Conservation (phyloP, 2,329 filamentous ascomycete species). For the Aspergillus fijiensis region DNA sequence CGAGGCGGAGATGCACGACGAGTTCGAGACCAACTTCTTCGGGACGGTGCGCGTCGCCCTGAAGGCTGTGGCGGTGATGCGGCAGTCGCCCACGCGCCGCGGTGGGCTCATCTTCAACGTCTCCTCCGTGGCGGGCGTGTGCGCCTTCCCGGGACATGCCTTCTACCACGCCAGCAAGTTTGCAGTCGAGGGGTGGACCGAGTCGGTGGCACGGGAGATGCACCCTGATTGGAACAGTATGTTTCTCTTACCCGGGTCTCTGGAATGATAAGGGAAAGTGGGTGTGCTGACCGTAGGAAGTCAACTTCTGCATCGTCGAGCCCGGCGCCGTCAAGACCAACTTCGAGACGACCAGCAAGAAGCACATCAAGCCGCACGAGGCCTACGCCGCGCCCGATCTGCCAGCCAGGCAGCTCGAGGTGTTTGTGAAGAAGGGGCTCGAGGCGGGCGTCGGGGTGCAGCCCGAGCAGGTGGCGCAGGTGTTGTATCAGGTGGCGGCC, state of each 20-base stretch:
- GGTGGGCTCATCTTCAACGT: slow-evolving; percentile 24
- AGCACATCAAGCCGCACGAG: background rate
- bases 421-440: background rate
- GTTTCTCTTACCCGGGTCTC: background rate
- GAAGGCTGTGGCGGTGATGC: background rate
- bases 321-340: slow-evolving; percentile 40
- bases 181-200: slow-evolving; percentile 23
- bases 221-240: slow-evolving; percentile 22
- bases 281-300: background rate
- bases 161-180: slow-evolving; percentile 24
- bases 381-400: background rate
- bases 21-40: slow-evolving; percentile 21
- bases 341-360: slow-evolving; percentile 30
- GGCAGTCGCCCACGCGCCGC: background rate
- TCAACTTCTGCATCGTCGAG: slow-evolving; percentile 46
- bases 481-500: background rate
- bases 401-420: background rate
- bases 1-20: slow-evolving; percentile 15
- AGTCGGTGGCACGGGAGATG: slow-evolving; percentile 23
- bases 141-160: slow-evolving; percentile 20
- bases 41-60: slow-evolving; percentile 1
- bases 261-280: too few relatives aligned
- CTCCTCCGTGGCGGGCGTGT: slow-evolving; percentile 19
- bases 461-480: background rate
- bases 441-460: background rate